These are phyloP conservation scores for Penicillium psychrosexuale DNA, from an alignment of 2,329 filamentous ascomycete species.

Conservation along the genomic window DNA sequence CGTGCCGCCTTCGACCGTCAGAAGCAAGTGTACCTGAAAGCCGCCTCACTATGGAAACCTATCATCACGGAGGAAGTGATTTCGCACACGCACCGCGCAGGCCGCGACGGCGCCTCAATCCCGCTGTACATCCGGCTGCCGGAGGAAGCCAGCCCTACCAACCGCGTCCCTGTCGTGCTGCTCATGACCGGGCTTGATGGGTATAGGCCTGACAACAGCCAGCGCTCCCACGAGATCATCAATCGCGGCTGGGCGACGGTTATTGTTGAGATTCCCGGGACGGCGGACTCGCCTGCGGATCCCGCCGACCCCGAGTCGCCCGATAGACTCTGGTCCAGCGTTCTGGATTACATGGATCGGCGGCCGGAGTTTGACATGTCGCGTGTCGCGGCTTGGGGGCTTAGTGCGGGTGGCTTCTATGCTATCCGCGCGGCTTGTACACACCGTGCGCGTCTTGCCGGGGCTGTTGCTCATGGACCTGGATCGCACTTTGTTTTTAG, in stretches of 20 bases:
- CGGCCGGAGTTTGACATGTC: constrained; percentile 55
- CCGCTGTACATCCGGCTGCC: constrained; percentile 66
- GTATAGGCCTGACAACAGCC: constrained; percentile 53
- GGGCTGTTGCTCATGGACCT: constrained; percentile 61
- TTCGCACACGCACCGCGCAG: constrained; percentile 53
- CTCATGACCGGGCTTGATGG: constrained; percentile 60
- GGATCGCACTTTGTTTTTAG: constrained; percentile 62
- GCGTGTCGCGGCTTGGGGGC: constrained; percentile 60
- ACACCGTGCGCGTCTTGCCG: constrained; percentile 54
- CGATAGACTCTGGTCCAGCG: constrained; percentile 61
- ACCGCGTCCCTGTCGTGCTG: constrained; percentile 52
- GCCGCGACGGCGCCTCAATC: constrained; percentile 55
- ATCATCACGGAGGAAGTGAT: constrained; percentile 62
- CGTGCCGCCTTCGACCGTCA: constrained; percentile 63
- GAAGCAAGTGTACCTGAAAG: constrained; percentile 62
- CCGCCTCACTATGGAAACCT: constrained; percentile 51
- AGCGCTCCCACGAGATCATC: constrained; percentile 60
- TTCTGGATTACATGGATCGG: constrained; percentile 59
- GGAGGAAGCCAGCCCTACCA: constrained; percentile 37
- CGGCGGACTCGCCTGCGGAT: constrained; percentile 65
- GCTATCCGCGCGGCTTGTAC: constrained; percentile 66
- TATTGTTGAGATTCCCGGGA: constrained; percentile 64
- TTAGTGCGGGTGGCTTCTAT: constrained; percentile 67
- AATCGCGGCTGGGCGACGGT: constrained; percentile 61
- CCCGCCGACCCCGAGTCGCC: constrained; percentile 57